phyloP scores from a whole-genome alignment of 768 basidiomycete species.

The Xerocomus spinulosus region DNA sequence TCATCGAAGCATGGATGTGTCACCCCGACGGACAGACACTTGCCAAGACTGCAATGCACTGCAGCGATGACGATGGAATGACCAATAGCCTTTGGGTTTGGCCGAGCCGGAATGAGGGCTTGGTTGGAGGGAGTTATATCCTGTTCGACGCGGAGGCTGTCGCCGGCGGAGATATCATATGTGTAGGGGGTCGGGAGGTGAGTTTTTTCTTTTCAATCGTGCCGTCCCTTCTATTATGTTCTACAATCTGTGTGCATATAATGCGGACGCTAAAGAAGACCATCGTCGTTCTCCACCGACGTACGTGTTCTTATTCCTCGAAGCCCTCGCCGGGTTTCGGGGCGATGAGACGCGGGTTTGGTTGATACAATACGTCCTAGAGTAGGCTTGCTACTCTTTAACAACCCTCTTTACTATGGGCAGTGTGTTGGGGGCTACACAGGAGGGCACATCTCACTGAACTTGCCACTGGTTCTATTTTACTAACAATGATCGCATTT shows the following conservation, averaged over 20 bases:
- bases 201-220: slow-evolving; percentile 35
- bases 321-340: slow-evolving; percentile 62
- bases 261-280: slow-evolving; percentile 87
- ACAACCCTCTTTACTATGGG: slow-evolving; percentile 84
- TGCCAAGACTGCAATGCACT: slow-evolving; percentile 48
- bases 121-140: slow-evolving; percentile 89
- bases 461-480: slow-evolving; percentile 13
- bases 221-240: slow-evolving; percentile 5
- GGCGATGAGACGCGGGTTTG: slow-evolving; percentile 35
- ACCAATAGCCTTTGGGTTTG: slow-evolving; percentile 58
- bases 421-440: slow-evolving; percentile 83
- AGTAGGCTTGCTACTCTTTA: slow-evolving; percentile 58
- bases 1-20: slow-evolving; percentile 98
- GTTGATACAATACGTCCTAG: slow-evolving; percentile 97
- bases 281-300: slow-evolving; percentile 71
- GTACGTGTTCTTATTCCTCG: slow-evolving; percentile 31
- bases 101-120: slow-evolving; percentile 65
- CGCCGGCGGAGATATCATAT: slow-evolving; percentile 31
- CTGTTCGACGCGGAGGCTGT: slow-evolving; percentile 65
- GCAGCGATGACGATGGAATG: slow-evolving; percentile 20
- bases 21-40: slow-evolving; percentile 80
- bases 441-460: slow-evolving; percentile 62
- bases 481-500: slow-evolving; percentile 8
- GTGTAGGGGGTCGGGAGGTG: slow-evolving; percentile 38
- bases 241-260: neutral